Evolutionary conservation across 2,329 filamentous ascomycete species (phyloP).

Genomic region (Nakataea oryzae): DNA sequence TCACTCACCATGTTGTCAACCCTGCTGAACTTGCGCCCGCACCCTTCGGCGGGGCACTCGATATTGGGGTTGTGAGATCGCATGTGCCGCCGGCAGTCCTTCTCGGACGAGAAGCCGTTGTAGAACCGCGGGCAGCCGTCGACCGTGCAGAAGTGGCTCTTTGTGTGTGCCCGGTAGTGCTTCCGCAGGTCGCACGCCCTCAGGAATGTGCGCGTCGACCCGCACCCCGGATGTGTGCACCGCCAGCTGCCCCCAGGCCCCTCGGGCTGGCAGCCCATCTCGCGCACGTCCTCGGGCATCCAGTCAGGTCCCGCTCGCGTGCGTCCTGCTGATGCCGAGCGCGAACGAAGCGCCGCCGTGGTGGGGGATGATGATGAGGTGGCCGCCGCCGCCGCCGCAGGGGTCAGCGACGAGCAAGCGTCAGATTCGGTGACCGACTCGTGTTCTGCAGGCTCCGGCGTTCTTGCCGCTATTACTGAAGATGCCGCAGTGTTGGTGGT

Average conservation of each 20-base stretch:
- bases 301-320: background rate
- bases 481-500: background rate
- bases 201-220: background rate
- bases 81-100: slow-evolving; percentile 1
- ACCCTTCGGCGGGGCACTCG: background rate
- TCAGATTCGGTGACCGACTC: background rate
- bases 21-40: background rate
- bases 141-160: background rate
- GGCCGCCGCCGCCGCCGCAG: background rate
- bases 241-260: background rate
- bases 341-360: background rate
- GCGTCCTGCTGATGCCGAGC: background rate
- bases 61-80: background rate
- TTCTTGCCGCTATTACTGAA: background rate
- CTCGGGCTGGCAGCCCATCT: background rate
- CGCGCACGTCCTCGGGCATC: background rate
- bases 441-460: background rate
- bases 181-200: slow-evolving; percentile 1
- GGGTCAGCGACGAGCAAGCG: background rate
- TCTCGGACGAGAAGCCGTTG: background rate
- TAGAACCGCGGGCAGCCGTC: background rate
- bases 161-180: background rate
- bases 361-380: background rate
- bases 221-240: background rate
- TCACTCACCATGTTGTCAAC: slow-evolving; percentile 1